Evolutionary conservation across 2,329 filamentous ascomycete species (phyloP), one percentile per base, ranked within the genome.

Genomic region (Stachybotrys echinatus): DNA sequence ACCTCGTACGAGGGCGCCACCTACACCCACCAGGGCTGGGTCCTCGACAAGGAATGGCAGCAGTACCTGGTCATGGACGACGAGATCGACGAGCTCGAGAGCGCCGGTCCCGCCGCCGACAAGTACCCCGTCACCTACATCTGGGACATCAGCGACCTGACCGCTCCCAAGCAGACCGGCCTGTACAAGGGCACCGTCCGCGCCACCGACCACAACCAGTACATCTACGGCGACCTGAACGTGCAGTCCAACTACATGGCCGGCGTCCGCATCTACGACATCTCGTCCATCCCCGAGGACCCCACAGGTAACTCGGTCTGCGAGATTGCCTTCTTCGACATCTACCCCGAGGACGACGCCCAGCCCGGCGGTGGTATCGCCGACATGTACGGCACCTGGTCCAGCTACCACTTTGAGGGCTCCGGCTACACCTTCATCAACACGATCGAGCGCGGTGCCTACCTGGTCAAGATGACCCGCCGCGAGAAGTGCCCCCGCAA

Each of bases 1-100:
- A 79, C 75, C 4, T 71, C 71, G 0, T 82, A 81, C 62, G 69
- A 74, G 12, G 79, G 77, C 42, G 75, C 74, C 20, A 59, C 71
- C 14, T 81, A 80, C 66, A 78, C 76, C 2, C 79, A 82, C 59
- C 79, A 82, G 58, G 79, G 78, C 49, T 75, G 72, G 65, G 65
- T 80, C 10, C 66, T 76, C 47, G 69, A 77, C 60, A 58, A 62
- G n/a, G 58, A 67, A 45, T 31, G 27, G 22, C 70, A 60, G 61
- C 64, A 70, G 43, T 73, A 73, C 55, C 62, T 61, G 48, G 67
- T 79, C 27, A 65, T 79, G 20, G 75, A 79, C 59, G 75, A 79
- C 56, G 76, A 79, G 58, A 68, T 73, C 45, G 76, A 80, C 59
- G 77, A 80, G 61, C 58, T 20, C 61, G 72, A 22, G 54, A 55